phyloP scores from a whole-genome alignment of 2,329 filamentous ascomycete genomes.

The Orbilia blumenaviensis region DNA sequence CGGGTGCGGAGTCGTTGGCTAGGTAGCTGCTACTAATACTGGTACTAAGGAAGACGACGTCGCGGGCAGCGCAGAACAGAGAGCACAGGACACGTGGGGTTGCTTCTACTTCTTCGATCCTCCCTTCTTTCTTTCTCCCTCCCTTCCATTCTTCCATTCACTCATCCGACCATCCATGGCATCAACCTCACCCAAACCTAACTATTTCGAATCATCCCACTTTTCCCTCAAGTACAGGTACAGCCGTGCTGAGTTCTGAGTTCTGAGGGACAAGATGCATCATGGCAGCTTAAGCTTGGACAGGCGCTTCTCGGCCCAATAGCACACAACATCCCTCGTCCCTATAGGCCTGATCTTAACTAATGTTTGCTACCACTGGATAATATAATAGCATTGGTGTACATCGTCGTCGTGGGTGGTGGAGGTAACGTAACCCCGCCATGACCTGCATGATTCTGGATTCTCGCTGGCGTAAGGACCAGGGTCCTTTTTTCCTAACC shows the following conservation, averaged over 20 bases:
- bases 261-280: not conserved
- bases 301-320: conserved; percentile 39
- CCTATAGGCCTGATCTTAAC: too few relatives aligned
- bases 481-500: conserved; percentile 14
- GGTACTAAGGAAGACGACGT: not conserved
- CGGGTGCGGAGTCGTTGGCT: conserved; percentile 40
- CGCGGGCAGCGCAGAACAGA: not conserved
- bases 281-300: not conserved
- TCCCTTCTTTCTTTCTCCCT: too few relatives aligned
- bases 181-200: not conserved
- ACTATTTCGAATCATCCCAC: conserved; percentile 14
- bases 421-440: conserved; percentile 39
- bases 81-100: conserved; percentile 35
- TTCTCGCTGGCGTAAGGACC: conserved; percentile 39
- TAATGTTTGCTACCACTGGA: too few relatives aligned
- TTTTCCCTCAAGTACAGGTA: conserved; percentile 18
- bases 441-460: conserved; percentile 44
- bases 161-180: too few relatives aligned
- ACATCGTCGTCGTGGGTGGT: too few relatives aligned
- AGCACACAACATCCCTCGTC: conserved; percentile 4
- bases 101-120: too few relatives aligned
- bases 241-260: not conserved
- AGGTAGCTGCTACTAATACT: too few relatives aligned
- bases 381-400: too few relatives aligned
- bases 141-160: too few relatives aligned